Evolutionary conservation across 2,329 filamentous ascomycete species (phyloP).

Genomic region (Pseudogymnoascus sp.): DNA sequence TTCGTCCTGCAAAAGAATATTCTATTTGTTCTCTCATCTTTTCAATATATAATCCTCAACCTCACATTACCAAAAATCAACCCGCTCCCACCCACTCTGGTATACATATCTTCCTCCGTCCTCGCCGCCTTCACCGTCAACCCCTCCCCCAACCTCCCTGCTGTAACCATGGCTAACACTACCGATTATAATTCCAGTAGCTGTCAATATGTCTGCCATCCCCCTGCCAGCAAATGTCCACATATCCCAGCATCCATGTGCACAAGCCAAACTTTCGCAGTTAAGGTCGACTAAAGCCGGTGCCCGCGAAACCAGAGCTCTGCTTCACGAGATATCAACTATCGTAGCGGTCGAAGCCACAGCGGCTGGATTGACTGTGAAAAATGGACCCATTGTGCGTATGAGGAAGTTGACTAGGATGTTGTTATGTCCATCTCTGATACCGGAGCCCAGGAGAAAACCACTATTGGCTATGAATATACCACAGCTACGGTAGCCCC

Average conservation of each 20-base stretch:
- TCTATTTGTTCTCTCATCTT: not conserved
- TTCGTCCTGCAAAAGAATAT: not conserved
- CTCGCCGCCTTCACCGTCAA: not conserved
- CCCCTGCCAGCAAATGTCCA: slow-evolving; percentile 56
- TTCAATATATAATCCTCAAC: not conserved
- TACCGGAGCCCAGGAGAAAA: slow-evolving; percentile 52
- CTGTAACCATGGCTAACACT: slow-evolving; percentile 9
- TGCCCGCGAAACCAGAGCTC: slow-evolving; percentile 66
- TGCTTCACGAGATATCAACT: slow-evolving; percentile 79
- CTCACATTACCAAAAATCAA: not conserved
- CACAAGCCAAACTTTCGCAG: slow-evolving; percentile 81
- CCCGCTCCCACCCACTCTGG: not conserved
- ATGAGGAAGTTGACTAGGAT: not conserved
- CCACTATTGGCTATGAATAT: slow-evolving; percentile 72
- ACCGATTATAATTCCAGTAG: not conserved
- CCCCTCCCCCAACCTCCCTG: not conserved
- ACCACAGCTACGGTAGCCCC: slow-evolving; percentile 49
- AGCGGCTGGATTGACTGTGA: slow-evolving; percentile 48
- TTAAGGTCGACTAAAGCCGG: slow-evolving; percentile 65
- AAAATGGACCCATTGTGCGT: slow-evolving; percentile 54
- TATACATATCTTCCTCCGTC: not conserved
- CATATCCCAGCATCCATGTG: slow-evolving; percentile 77
- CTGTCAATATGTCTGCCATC: slow-evolving; percentile 13
- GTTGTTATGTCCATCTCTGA: not conserved
- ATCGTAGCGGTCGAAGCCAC: slow-evolving; percentile 80